These are phyloP conservation scores for Triangularia setosa DNA, from an alignment of 2,329 filamentous ascomycete genomes.

Conservation along the genomic window DNA sequence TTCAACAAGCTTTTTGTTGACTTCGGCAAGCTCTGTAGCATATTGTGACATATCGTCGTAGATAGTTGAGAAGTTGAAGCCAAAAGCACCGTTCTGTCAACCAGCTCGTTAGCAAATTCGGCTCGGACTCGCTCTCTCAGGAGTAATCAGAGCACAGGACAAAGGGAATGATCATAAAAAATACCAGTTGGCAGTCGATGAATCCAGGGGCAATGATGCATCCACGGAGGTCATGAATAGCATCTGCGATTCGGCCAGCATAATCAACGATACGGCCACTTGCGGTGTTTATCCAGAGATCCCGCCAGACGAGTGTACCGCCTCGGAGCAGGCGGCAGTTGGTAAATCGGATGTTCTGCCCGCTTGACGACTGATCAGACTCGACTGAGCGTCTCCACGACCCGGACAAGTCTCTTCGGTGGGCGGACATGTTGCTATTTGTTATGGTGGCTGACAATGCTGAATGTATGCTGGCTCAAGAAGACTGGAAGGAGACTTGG, in stretches of 20 bases:
- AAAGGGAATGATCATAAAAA: too few relatives aligned
- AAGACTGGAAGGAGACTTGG: too few relatives aligned
- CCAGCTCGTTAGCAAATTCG: too few relatives aligned
- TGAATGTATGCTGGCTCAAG: too few relatives aligned
- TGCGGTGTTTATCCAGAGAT: slow-evolving; percentile 82
- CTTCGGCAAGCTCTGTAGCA: slow-evolving; percentile 63
- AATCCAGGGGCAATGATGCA: slow-evolving; percentile 82
- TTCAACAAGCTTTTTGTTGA: slow-evolving; percentile 67
- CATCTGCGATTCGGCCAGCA: slow-evolving; percentile 56
- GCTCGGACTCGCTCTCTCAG: too few relatives aligned
- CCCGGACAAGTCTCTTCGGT: too few relatives aligned
- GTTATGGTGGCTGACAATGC: not conserved
- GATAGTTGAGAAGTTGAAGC: slow-evolving; percentile 84
- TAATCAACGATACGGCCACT: slow-evolving; percentile 76
- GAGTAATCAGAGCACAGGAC: too few relatives aligned
- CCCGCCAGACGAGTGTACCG: slow-evolving; percentile 64
- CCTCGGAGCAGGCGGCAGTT: slow-evolving; percentile 77
- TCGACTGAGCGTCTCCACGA: too few relatives aligned
- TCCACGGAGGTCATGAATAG: slow-evolving; percentile 73
- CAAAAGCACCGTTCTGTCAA: slow-evolving; percentile 91
- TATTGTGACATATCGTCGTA: slow-evolving; percentile 67
- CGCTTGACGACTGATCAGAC: not conserved
- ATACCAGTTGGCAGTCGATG: slow-evolving; percentile 86
- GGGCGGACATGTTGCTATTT: not conserved
- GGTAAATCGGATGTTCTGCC: slow-evolving; percentile 67